Evolutionary conservation across 2,329 filamentous ascomycete species (phyloP), one percentile per base, ranked within the genome.

Genomic region (Diaporthe destruens): DNA sequence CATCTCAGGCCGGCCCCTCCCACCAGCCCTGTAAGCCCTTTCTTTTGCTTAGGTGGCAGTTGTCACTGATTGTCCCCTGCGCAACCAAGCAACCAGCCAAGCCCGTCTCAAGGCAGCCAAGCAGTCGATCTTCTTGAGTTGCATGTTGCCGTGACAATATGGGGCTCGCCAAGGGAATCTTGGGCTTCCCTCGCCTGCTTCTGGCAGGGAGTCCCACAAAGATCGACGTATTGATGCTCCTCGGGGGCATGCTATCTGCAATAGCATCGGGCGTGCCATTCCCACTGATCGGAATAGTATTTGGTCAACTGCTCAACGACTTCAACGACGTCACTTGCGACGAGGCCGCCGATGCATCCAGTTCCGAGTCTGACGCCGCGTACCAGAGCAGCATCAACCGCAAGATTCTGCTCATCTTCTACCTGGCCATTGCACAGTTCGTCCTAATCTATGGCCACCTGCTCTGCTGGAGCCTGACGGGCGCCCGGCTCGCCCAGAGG

Each of bases 341-440:
- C 23, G 65, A 71, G 11, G 53, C 61, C 49, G 61, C 29, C 61
- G 63, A 75, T 32, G 72, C 76, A 36, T 51, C 51, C 25, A 71
- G 34, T 8, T 56, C 69, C 16, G 65, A 47, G 6, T 69, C 63
- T n/a, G 56, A 57, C 29, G 76, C 74, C 47, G 72, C 55, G n/a
- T 75, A 74, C 59, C 74, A 76, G 59, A 61, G 54, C 39, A 65
- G 53, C 36, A 77, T 79, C 75, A 76, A 79, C 74, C 56, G 72
- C 70, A 76, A 78, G 73, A 76, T 79, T 20, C 61, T 77, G 49
- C 54, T 87, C 71, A 85, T 93, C 51, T 86, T 92, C 14, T 92
- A 92, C 77, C 85, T 94, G 42, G 89, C 89, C 32, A 88, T 92
- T 74, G 91, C 87, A 42, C 87, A 89, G 73, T 91, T 93, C 76